Percentiles rank a stretch among this genome's conserved stretches.
Evolutionary conservation across 2,329 filamentous ascomycete species (phyloP).

Genomic region (Ascochyta koolunga): DNA sequence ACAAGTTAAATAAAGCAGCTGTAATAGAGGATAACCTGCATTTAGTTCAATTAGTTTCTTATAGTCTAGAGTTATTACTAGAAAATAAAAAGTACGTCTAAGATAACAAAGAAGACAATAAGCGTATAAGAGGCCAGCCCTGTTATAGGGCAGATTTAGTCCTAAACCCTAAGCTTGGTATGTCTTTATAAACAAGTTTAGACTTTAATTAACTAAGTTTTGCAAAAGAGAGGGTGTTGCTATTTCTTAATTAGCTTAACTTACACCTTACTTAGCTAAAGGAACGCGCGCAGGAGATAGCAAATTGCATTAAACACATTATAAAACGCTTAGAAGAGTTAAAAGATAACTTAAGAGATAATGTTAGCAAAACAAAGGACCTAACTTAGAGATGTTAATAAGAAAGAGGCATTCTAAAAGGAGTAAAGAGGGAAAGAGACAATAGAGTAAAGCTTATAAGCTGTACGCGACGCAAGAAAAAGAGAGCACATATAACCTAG

Average conservation of each 20-base stretch:
- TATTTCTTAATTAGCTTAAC: background rate
- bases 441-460: background rate
- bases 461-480: background rate
- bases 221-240: background rate
- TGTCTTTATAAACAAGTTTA: background rate
- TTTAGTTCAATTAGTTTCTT: too few species aligned
- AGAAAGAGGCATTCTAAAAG: slow-evolving; percentile 4
- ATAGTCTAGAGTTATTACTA: background rate
- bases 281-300: background rate
- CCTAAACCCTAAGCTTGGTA: too few species aligned
- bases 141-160: background rate
- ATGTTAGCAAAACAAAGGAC: background rate
- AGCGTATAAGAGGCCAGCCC: background rate
- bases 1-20: too few species aligned
- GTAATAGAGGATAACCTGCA: too few species aligned
- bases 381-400: background rate
- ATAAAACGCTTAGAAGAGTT: background rate
- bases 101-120: background rate
- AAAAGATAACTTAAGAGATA: background rate
- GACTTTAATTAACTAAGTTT: background rate
- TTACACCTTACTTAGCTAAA: background rate
- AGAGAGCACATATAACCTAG: too few species aligned
- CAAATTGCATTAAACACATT: background rate
- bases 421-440: slow-evolving; percentile 1
- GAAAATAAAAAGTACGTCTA: background rate